Evolutionary conservation across 352 stramenopile genomes (phyloP).

Genomic region (Elongisporangium prolatum): DNA sequence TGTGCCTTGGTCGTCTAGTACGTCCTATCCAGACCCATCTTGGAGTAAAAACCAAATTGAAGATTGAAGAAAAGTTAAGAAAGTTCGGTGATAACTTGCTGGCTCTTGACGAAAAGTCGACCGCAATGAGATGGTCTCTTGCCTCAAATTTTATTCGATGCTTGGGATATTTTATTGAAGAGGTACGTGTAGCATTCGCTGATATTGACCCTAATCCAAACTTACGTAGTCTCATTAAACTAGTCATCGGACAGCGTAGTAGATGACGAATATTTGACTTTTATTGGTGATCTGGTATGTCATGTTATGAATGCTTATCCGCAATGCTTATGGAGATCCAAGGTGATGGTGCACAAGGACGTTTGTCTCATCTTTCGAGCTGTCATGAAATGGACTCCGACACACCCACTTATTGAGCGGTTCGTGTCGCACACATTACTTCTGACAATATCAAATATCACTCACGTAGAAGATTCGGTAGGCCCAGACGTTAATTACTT

Average conservation of each 20-base stretch:
- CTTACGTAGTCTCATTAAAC: neutral
- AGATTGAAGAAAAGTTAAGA: conserved; percentile 67
- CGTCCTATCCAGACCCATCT: conserved; percentile 46
- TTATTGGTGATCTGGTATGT: conserved; percentile 49
- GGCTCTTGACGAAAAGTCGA: conserved; percentile 41
- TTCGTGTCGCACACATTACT: conserved; percentile 59
- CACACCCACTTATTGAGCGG: conserved; percentile 38
- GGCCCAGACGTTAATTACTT: too few species aligned
- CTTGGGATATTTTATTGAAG: conserved; percentile 41
- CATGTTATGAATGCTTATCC: conserved; percentile 64
- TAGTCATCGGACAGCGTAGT: conserved; percentile 22
- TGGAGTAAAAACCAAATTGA: conserved; percentile 35
- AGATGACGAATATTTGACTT: conserved; percentile 44
- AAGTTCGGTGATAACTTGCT: conserved; percentile 69
- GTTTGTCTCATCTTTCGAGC: conserved; percentile 40
- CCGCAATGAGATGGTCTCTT: conserved; percentile 50
- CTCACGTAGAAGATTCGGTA: conserved; percentile 40
- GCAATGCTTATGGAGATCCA: conserved; percentile 57
- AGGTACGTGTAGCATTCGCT: conserved; percentile 26
- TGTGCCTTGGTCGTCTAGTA: conserved; percentile 44
- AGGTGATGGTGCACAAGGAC: conserved; percentile 45
- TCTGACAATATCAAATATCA: conserved; percentile 63
- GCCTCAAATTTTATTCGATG: conserved; percentile 57
- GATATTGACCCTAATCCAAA: conserved; percentile 1
- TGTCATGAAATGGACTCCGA: conserved; percentile 25